Evolutionary conservation across 169 alveolate species (phyloP), one percentile per base, ranked within the genome.

Genomic region (Condylostoma magnum): DNA sequence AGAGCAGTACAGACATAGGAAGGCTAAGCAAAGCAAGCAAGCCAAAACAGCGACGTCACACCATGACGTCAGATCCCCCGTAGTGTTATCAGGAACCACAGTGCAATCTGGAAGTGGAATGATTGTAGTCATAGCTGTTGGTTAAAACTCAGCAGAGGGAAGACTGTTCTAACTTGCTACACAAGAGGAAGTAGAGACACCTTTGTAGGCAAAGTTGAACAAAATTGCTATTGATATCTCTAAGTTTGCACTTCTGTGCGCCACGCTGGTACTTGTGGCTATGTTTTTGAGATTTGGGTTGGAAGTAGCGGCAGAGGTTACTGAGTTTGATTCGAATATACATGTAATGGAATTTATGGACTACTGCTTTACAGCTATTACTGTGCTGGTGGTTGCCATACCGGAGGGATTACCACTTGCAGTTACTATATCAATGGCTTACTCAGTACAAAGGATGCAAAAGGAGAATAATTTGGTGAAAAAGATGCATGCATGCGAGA

Each of bases 301-400:
- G 33, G 55, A 46, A 63, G 31, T 41, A 18, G 65, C 33, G 22
- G 34, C 6, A 48, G 58, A 57, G 25, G 65, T 50, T 33, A 52
- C 76, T 38, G 51, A 69, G 18, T 10, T n/a, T n/a, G n/a, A n/a
- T 66, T 91, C 43, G 86, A 8, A 46, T 28, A 68, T 20, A 87
- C 77, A 43, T 66, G 58, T 37, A 47, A 75, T 2, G 38, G 54
- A 75, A 27, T 27, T 86, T 0, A 53, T 83, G 15, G 74, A 77
- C 53, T 71, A 27, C 47, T 60, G 88, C 38, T 86, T 93, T 50
- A 90, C 87, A 27, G 90, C 91, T n/a, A 85, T 92, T 48, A 89
- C 97, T 12, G 84, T 94, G 27, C 82, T 95, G 46, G 97, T 94
- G 30, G 97, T 93, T 6, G 96, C 97, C 18, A 84, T 77, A 3